Base-by-base conservation (phyloP, 1,284 basidiomycete species). In the Trichosporon coremiiforme region DNA sequence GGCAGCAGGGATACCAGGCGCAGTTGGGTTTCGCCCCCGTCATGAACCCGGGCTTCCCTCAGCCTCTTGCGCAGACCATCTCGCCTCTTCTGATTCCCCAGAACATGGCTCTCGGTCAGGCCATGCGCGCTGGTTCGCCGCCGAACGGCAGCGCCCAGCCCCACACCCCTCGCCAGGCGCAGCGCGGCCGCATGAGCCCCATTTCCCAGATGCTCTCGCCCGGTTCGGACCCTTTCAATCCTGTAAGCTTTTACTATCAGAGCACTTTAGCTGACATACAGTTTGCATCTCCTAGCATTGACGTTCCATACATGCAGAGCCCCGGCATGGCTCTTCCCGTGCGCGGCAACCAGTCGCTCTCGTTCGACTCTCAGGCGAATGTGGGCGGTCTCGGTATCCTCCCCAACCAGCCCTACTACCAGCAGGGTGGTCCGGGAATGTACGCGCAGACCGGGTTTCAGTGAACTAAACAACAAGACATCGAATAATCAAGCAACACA, bases 181-280 rank as follows among this genome's bases (percentile, higher is more conserved):
- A 75, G 22, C 67, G 76, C 20, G 79, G 78, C 8, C 76, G 78
- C 13, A 74, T 79, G 71, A 79, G 76, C 55, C 80, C 80, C 9
- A 78, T 76, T 53, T 74, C 74, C 29, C 78, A 79, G 64, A 79
- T 84, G 78, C 80, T 83, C 78, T 78, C 75, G 70, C 83, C 83
- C 9, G 80, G 75, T 17, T 82, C 80, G n/a, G 83, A 84, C 72
- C 83, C 83, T 13, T 84, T 83, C 76, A 84, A 84, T 72, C 83
- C 83, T 8, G 81, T 83, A 67, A 76, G 80, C 76, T 4, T 7
- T 65, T 12, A 35, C 12, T 13, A 17, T 8, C 1, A 12, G 13
- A 38, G 8, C 4, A 15, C 12, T 2, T 12, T 36, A 20, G 50
- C 69, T 70, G 29, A 55, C 70, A 13, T 29, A 5, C 69, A 80